These are phyloP conservation scores for Verbascum thapsus DNA, from an alignment of 257 asterid genomes.

Conservation along the genomic window DNA sequence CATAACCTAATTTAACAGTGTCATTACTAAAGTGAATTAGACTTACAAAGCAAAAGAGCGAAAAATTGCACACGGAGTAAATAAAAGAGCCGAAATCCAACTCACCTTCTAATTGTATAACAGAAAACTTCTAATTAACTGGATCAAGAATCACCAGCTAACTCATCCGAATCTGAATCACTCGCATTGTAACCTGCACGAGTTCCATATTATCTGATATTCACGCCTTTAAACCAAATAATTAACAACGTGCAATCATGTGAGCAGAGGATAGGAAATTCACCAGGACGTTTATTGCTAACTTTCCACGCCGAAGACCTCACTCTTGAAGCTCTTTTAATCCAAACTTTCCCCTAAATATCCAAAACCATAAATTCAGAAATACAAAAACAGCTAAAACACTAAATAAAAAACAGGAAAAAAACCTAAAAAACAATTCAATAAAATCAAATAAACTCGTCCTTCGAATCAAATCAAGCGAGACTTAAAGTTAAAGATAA, in stretches of 20 bases:
- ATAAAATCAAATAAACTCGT: not conserved
- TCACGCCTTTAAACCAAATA: not conserved
- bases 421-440: not conserved
- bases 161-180: constrained; percentile 74
- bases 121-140: not conserved
- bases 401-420: not conserved
- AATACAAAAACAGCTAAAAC: constrained; percentile 7
- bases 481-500: not conserved
- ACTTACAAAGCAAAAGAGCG: not conserved
- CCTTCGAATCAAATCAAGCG: not conserved
- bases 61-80: not conserved
- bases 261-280: constrained; percentile 12
- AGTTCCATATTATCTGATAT: not conserved
- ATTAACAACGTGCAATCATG: not conserved
- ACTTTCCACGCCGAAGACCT: constrained; percentile 78
- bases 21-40: constrained; percentile 9
- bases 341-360: constrained; percentile 65
- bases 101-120: constrained; percentile 36
- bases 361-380: constrained; percentile 21
- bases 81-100: constrained; percentile 7
- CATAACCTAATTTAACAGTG: not conserved
- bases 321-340: constrained; percentile 61
- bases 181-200: constrained; percentile 74
- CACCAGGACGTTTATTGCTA: constrained; percentile 78
- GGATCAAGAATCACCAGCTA: constrained; percentile 39